Base-by-base conservation (phyloP, 345 rosid genomes). In the Sisymbrium altissimum region DNA sequence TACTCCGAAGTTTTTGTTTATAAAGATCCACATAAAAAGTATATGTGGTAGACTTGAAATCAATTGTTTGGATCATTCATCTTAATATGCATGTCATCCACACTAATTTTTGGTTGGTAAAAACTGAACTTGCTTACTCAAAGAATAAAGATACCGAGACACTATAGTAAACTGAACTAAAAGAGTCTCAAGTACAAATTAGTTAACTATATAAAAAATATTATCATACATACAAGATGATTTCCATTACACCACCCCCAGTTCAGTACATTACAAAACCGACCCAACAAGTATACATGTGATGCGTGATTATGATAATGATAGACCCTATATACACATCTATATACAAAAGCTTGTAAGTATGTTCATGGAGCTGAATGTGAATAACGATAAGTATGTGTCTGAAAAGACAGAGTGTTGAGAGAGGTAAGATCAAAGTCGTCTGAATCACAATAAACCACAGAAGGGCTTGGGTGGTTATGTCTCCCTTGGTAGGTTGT, bases 401-500 rank as follows among this genome's bases (percentile, higher is more conserved):
- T 77, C 53, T 70, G 55, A 70, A 77, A 77, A 32, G 39, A 77
- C 76, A 50, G 70, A 48, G 8, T 64, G 17, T 70, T 70, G 15
- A 9, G 21, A 38, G 76, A 76, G 13, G 27, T 41, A 17, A 49
- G 39, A 58, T 71, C 80, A 50, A 50, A 57, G 19, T 65, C 77
- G 18, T 77, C 80, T 40, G 68, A 65, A 41, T 77, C 80, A 65
- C 68, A 77, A 32, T 77, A 77, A 17, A 77, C 56, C 10, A 77
- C 80, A 30, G 72, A 77, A 45, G 80, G 86, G 74, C 57, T 73
- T 46, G 68, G 41, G 35, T 95, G 99, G 52, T 78, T 89, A 65
- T 92, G 99, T 67, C 75, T 21, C 8, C 97, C 97, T 62, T 86
- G 86, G 58, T 95, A 95, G 3, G 97, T 95, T 27, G 99, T 92